Base-by-base conservation (phyloP, 257 asterid species). In the Knoxia roxburghii region DNA sequence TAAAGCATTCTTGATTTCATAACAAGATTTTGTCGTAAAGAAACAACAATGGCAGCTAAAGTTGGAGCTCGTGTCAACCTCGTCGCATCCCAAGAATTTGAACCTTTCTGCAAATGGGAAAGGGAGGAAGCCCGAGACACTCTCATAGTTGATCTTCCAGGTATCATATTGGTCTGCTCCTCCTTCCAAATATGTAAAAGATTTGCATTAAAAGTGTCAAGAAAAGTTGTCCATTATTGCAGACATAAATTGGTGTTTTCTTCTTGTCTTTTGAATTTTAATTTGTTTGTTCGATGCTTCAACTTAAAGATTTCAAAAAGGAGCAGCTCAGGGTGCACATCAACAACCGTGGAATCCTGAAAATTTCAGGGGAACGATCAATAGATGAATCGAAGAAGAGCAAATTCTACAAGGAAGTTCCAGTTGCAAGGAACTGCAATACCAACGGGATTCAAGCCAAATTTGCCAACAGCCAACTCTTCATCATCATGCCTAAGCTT, bases 51-150 rank as follows among this genome's bases (percentile, higher is more conserved):
- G 89, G 87, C 73, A 26, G 74, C 73, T 68, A 81, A 71, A 57
- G 4, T 9, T 23, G 60, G 4, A 32, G 50, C 53, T 35, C n/a
- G n/a, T n/a, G 45, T 62, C 29, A 52, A 57, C 32, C 39, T 7
- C 7, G 33, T 40, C 45, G 20, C 51, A 2, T 37, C 66, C 39
- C 84, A 81, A 26, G 91, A 87, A 76, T 83, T 87, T 17, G 95
- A 87, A 37, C 95, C 95, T 5, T 76, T 68, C 29, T 83, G 95
- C 83, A 76, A 69, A 67, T 87, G 95, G 95, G 74, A 83, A 33
- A 86, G 87, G 4, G 73, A 61, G 21, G 80, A 81, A 63, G 85
- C 76, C 58, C 56, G 67, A 0, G 91, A 87, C 72, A 61, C 81
- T 75, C 87, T 87, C 45, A 80, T 79, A 53, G 23, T 87, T 37